Evolutionary conservation across 1,139 yeast genomes (phyloP).

Genomic region (Pichia sp.): DNA sequence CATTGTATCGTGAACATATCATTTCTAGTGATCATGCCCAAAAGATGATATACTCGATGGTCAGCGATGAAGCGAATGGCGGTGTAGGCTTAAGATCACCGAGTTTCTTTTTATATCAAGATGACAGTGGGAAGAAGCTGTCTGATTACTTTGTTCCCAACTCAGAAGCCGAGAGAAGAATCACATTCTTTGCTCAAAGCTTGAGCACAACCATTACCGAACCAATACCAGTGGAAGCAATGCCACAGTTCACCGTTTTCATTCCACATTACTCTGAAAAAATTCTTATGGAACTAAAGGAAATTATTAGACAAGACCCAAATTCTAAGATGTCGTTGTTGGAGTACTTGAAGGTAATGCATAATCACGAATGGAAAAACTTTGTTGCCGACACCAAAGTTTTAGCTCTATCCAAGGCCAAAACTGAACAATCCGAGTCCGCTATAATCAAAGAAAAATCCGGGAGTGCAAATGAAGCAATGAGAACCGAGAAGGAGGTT

Average conservation of each 20-base stretch:
- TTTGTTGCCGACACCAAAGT: slow-evolving; percentile 44
- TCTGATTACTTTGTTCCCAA: slow-evolving; percentile 43
- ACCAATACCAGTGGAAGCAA: slow-evolving; percentile 60
- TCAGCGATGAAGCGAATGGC: slow-evolving; percentile 33
- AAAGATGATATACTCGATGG: slow-evolving; percentile 49
- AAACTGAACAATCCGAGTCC: not conserved
- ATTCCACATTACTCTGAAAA: slow-evolving; percentile 85
- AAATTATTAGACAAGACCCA: slow-evolving; percentile 56
- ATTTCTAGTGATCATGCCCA: slow-evolving; percentile 67
- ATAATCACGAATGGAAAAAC: slow-evolving; percentile 68
- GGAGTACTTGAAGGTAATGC: slow-evolving; percentile 66
- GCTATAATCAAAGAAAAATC: not conserved
- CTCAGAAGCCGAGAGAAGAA: slow-evolving; percentile 73
- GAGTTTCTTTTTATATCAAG: slow-evolving; percentile 66
- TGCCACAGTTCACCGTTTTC: slow-evolving; percentile 78
- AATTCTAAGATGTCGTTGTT: slow-evolving; percentile 59
- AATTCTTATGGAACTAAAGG: slow-evolving; percentile 55
- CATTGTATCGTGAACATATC: slow-evolving; percentile 73
- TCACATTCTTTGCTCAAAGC: slow-evolving; percentile 85
- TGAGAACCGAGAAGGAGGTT: slow-evolving; percentile 18
- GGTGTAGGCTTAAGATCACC: slow-evolving; percentile 47
- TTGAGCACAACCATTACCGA: slow-evolving; percentile 72
- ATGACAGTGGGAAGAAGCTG: slow-evolving; percentile 41
- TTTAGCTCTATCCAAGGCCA: slow-evolving; percentile 13
- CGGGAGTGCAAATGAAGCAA: not conserved